Percentiles rank a stretch among this genome's conserved stretches.
Conservation (phyloP, 2,329 filamentous ascomycete genomes). For the Monascus ruber region DNA sequence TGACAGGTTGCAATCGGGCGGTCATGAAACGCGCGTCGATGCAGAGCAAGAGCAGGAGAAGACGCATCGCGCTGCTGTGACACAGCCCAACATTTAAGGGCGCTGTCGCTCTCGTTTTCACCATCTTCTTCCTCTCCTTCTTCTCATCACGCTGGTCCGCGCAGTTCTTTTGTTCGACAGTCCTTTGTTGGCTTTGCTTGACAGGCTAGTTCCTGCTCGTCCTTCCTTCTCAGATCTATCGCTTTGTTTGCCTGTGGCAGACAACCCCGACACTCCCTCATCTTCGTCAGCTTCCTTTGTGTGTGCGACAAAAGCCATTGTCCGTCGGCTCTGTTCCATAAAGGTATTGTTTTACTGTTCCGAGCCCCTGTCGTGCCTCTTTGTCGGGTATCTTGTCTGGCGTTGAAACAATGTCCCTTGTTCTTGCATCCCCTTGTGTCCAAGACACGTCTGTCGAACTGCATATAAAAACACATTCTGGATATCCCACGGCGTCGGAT, state of each 20-base stretch:
- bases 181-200: neutral
- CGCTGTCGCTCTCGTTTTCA: neutral
- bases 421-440: neutral
- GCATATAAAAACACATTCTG: conserved; percentile 5
- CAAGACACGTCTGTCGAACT: neutral
- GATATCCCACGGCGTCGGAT: neutral
- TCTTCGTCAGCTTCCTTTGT: conserved; percentile 13
- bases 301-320: conserved; percentile 1
- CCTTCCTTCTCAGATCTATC: conserved; percentile 9
- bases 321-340: neutral
- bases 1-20: neutral
- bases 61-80: neutral
- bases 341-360: neutral
- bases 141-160: conserved; percentile 12
- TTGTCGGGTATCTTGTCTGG: neutral
- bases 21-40: neutral
- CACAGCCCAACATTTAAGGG: neutral
- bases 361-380: no score
- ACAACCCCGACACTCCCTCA: conserved; percentile 5
- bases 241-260: conserved; percentile 24
- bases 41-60: neutral
- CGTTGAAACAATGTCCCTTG: neutral
- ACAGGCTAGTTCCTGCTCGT: conserved; percentile 27
- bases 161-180: conserved; percentile 18
- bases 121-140: conserved; percentile 5